Evolutionary conservation across 2,329 filamentous ascomycete genomes (phyloP), one percentile per base, ranked within the genome.

Genomic region (Nothophoma quercina): DNA sequence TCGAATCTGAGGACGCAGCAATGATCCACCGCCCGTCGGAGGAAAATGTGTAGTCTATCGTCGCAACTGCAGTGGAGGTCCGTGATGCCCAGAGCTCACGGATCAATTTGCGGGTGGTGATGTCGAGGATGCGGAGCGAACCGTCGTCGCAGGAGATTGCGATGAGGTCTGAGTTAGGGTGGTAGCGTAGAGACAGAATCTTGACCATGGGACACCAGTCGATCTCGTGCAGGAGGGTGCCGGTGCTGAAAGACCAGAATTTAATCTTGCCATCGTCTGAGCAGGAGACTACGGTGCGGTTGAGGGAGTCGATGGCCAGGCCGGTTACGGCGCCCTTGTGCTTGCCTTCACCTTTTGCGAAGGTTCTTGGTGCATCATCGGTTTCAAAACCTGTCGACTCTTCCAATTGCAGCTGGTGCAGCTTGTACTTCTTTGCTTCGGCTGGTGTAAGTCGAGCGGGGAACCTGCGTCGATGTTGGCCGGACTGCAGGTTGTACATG

Each of bases 401-500:
- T 41, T 85, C 77, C 6, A 87, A 82, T 43, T 84, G 80, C 51
- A 87, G 81, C 56, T 86, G 79, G 64, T 83, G 58, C 83, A 75
- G 67, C 87, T 88, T 90, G 40, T 93, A 73, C 69, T 90, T 88
- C 61, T 89, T 87, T 2, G 90, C 89, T 75, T 96, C 91, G 0
- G 86, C 85, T 1, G 89, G 88, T 1, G 89, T 93, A 36, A 96
- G 75, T 35, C 84, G 85, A 7, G 91, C 87, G 0, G 95, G 95
- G 73, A 96, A 99, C 15, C 89, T 86, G 68, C 96, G 91, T 51
- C 93, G 87, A 73, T 96, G 91, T 16, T 88, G 80, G 35, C 95
- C 95, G 35, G 95, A 98, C 73, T 99, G 95, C 52, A 99, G 79
- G 71, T 99, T 99, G 83, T 90, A 98, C 88, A 96, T 93, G 72